A percentile compares a stretch with the other conserved stretches of the same genome.
Evolutionary conservation across 164 flowering plant genomes (phyloP).

Genomic region (Annona squamosa): DNA sequence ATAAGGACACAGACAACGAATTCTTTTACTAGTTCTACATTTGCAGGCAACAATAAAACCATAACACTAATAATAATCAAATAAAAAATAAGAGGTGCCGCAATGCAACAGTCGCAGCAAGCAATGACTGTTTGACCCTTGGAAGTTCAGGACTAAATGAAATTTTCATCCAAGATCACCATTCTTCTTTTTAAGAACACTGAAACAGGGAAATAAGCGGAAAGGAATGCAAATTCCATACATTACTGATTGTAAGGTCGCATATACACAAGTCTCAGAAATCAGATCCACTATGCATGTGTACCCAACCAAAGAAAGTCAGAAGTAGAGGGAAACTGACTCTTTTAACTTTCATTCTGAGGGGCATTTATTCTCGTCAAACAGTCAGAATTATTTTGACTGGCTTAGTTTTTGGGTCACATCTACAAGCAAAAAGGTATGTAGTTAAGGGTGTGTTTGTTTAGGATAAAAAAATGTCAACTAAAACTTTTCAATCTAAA

Average conservation of each 20-base stretch:
- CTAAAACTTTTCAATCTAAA: too few species aligned
- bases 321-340: neutral
- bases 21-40: neutral
- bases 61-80: too few species aligned
- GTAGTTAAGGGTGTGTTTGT: too few species aligned
- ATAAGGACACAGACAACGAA: neutral
- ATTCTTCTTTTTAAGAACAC: neutral
- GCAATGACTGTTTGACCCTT: neutral
- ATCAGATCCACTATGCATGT: neutral
- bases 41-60: neutral
- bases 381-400: neutral
- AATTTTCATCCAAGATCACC: neutral
- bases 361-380: neutral
- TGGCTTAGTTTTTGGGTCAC: neutral
- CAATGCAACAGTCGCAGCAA: neutral
- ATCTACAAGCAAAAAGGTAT: too few species aligned
- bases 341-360: neutral
- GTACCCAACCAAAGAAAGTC: neutral
- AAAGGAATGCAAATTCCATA: neutral
- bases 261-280: too few species aligned
- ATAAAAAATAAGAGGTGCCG: too few species aligned
- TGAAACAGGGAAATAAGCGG: neutral
- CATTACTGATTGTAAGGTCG: neutral
- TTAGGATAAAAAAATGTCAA: too few species aligned
- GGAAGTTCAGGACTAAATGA: neutral